Evolutionary conservation across 306 rosid species (phyloP).

Genomic region (Cicer bijugum): DNA sequence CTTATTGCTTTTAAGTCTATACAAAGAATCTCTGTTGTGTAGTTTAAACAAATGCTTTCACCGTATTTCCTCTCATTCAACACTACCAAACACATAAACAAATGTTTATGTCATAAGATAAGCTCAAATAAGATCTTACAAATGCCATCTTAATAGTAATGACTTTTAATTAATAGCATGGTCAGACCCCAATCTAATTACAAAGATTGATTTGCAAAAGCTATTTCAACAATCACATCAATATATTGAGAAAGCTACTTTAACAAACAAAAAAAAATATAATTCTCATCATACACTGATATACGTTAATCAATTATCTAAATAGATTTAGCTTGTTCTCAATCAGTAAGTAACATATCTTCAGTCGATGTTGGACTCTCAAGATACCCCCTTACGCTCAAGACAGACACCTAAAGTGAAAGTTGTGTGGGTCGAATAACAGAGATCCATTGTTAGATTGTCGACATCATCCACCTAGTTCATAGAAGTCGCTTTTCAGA

Average conservation of each 20-base stretch:
- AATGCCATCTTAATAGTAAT: slow-evolving; percentile 1
- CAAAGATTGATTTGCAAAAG: slow-evolving; percentile 16
- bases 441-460: too few relatives aligned
- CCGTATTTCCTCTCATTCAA: too few relatives aligned
- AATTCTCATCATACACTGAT: not conserved
- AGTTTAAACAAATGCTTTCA: too few relatives aligned
- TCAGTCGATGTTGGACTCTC: too few relatives aligned
- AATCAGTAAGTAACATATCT: not conserved
- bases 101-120: not conserved
- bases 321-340: not conserved
- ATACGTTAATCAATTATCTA: not conserved
- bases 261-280: not conserved
- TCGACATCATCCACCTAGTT: too few relatives aligned
- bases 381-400: too few relatives aligned
- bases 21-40: too few relatives aligned
- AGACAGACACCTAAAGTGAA: too few relatives aligned
- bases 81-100: not conserved
- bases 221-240: slow-evolving; percentile 20
- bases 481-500: not conserved
- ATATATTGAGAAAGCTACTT: not conserved
- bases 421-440: too few relatives aligned
- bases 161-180: slow-evolving; percentile 24
- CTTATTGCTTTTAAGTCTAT: too few relatives aligned
- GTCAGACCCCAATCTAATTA: slow-evolving; percentile 12
- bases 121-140: slow-evolving; percentile 2